Conservation (phyloP, 1,139 yeast genomes). For the Protomyces inouyei region DNA sequence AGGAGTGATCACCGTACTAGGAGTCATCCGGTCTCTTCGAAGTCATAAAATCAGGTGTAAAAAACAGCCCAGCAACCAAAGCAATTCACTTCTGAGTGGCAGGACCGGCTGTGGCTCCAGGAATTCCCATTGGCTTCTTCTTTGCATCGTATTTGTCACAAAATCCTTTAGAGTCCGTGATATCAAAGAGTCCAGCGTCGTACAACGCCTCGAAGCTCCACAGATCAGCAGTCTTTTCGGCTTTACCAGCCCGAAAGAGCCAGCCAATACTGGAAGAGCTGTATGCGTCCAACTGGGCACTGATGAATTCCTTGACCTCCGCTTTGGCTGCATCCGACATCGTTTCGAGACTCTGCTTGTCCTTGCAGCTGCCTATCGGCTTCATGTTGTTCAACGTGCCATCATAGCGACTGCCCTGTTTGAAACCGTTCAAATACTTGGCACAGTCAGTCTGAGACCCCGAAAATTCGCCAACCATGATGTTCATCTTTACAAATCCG, state of each 20-base stretch:
- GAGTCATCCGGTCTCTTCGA: no score
- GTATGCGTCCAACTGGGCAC: constrained; percentile 85
- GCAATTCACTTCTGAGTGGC: no score
- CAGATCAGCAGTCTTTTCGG: constrained; percentile 64
- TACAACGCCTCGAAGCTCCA: constrained; percentile 73
- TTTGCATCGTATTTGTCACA: no score
- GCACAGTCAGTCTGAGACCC: constrained; percentile 88
- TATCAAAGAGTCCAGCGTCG: constrained; percentile 45
- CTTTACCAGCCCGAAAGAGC: constrained; percentile 91
- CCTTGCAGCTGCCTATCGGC: constrained; percentile 31
- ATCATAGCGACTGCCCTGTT: constrained; percentile 78
- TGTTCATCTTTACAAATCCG: constrained; percentile 57
- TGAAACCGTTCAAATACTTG: constrained; percentile 85
- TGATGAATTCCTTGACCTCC: constrained; percentile 63
- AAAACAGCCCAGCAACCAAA: no score
- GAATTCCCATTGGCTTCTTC: no score
- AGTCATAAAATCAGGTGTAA: no score
- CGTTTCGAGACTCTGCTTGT: constrained; percentile 39
- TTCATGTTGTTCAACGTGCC: constrained; percentile 57
- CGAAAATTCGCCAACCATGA: constrained; percentile 83
- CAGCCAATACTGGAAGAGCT: constrained; percentile 62
- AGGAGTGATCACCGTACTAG: no score
- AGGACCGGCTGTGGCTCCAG: no score
- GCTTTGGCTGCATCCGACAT: constrained; percentile 28
- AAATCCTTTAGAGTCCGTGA: constrained; percentile 68